phyloP scores from a whole-genome alignment of 2,329 filamentous ascomycete species.

The Aspergillus hiratsukae region DNA sequence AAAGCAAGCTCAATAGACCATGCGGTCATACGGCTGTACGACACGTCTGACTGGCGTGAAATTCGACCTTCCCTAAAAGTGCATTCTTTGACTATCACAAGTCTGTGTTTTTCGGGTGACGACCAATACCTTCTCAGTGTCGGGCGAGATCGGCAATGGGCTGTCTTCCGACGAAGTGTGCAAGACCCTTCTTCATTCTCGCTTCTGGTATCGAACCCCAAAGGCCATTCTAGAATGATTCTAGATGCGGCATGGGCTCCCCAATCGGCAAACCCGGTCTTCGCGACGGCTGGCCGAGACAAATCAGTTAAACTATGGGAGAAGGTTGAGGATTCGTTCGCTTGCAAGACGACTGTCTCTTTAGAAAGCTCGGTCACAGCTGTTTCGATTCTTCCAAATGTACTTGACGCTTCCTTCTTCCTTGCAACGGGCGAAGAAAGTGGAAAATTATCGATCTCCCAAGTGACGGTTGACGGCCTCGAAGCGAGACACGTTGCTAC shows the following conservation, averaged over 20 bases:
- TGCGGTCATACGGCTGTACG: slow-evolving; percentile 87
- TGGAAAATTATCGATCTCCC: slow-evolving; percentile 42
- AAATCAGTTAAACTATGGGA: slow-evolving; percentile 75
- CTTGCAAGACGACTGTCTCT: slow-evolving; percentile 51
- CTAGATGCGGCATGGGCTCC: slow-evolving; percentile 82
- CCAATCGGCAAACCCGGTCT: slow-evolving; percentile 44
- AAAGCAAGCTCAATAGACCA: slow-evolving; percentile 90
- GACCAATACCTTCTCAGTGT: slow-evolving; percentile 77
- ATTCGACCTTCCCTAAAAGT: slow-evolving; percentile 75
- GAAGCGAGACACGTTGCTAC: slow-evolving; percentile 26
- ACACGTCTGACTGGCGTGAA: slow-evolving; percentile 83
- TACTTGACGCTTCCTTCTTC: slow-evolving; percentile 26
- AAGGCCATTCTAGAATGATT: slow-evolving; percentile 90
- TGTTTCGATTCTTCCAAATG: slow-evolving; percentile 56
- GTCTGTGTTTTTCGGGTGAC: slow-evolving; percentile 72
- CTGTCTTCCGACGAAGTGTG: slow-evolving; percentile 61
- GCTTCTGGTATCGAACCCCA: slow-evolving; percentile 63
- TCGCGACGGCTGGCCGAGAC: slow-evolving; percentile 87
- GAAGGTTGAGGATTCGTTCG: slow-evolving; percentile 41
- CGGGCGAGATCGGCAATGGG: slow-evolving; percentile 88
- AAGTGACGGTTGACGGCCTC: slow-evolving; percentile 29
- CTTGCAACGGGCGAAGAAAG: slow-evolving; percentile 47
- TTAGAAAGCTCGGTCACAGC: slow-evolving; percentile 63
- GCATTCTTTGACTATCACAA: slow-evolving; percentile 80
- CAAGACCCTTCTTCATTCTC: slow-evolving; percentile 47